phyloP scores from a whole-genome alignment of 2,329 filamentous ascomycete genomes.

The Chaetomiaceae sp. region DNA sequence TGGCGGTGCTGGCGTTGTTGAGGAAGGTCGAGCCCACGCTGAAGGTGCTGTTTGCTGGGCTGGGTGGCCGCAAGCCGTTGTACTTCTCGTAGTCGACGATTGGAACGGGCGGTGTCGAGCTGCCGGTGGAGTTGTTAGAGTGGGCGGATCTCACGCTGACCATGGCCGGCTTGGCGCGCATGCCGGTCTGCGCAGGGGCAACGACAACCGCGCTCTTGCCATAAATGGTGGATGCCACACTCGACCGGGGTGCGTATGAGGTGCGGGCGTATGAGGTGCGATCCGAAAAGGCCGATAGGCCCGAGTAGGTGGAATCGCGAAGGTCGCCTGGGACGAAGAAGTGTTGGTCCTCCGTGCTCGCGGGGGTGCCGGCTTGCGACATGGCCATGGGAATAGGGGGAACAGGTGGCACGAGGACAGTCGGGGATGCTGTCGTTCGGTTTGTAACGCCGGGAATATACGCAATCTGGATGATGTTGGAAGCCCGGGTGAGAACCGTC shows the following conservation, averaged over 20 bases:
- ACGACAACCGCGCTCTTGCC: conserved; percentile 82
- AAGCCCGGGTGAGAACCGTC: conserved; percentile 89
- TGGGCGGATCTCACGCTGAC: conserved; percentile 80
- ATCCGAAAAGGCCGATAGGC: conserved; percentile 60
- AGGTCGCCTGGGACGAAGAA: conserved; percentile 92
- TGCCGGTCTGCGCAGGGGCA: conserved; percentile 78
- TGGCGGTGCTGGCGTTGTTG: conserved; percentile 57
- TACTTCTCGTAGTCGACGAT: conserved; percentile 63
- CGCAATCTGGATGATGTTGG: conserved; percentile 98
- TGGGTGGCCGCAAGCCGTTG: conserved; percentile 45
- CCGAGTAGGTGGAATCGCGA: conserved; percentile 86
- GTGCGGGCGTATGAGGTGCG: conserved; percentile 57
- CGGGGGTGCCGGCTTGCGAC: conserved; percentile 53
- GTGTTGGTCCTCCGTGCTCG: conserved; percentile 68
- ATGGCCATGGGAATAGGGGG: conserved; percentile 77
- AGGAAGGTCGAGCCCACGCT: conserved; percentile 66
- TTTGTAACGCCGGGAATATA: conserved; percentile 98
- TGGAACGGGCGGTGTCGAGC: conserved; percentile 65
- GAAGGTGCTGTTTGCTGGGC: conserved; percentile 53
- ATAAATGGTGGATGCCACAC: conserved; percentile 90
- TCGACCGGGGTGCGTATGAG: conserved; percentile 59
- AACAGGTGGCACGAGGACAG: conserved; percentile 83
- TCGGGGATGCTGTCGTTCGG: conserved; percentile 78
- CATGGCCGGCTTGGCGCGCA: conserved; percentile 83
- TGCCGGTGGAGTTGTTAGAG: conserved; percentile 47